Evolutionary conservation across 1,284 basidiomycete genomes (phyloP), one percentile per base, ranked within the genome.

Genomic region (Amylostereum areolatum): DNA sequence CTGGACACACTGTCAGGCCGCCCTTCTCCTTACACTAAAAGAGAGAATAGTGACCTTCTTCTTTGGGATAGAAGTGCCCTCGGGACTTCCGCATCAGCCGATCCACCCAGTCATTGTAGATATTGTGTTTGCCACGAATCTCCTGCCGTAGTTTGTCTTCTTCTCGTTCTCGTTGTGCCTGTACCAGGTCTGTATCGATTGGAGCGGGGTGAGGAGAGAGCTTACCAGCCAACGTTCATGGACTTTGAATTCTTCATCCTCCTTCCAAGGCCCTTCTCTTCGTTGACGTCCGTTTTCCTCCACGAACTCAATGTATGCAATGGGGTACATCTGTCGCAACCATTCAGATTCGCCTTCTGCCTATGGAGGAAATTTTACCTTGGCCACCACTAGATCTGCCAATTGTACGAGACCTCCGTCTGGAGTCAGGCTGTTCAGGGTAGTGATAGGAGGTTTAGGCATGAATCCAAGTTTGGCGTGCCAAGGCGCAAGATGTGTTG

Each of bases 401-500:
- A 85, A 72, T 3, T 86, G 73, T 0, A 97, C 78, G 3, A 74
- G 52, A 0, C 96, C 97, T 0, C 96, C 96, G 56, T 96, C 91
- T 0, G 82, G 65, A 0, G 84, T 85, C 43, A 99, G 68, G 57
- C 88, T 92, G 46, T 85, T 78, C 52, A 98, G 66, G 1, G 87
- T 88, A 0, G 92, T 80, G 29, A 92, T 71, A 59, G 80, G 90
- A 1, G 79, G 79, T 2, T 69, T 66, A 29, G 62, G 64, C 49
- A 78, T 75, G 57, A 92, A 90, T 3, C 96, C 96, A 1, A 99
- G 76, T 54, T 85, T 88, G 2, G 85, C 74, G 60, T 97, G 81
- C 96, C 96, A 99, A 0, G 80, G 78, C 1, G 87, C 89, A 34
- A 96, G 73, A 56, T 89, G 85, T 0, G 89, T 85, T 1, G 89